A percentile compares a stretch with the other conserved stretches of the same genome.
These are phyloP conservation scores for Penicillium egyptiacum DNA, from an alignment of 495 filamentous ascomycete species.

Conservation along the genomic window DNA sequence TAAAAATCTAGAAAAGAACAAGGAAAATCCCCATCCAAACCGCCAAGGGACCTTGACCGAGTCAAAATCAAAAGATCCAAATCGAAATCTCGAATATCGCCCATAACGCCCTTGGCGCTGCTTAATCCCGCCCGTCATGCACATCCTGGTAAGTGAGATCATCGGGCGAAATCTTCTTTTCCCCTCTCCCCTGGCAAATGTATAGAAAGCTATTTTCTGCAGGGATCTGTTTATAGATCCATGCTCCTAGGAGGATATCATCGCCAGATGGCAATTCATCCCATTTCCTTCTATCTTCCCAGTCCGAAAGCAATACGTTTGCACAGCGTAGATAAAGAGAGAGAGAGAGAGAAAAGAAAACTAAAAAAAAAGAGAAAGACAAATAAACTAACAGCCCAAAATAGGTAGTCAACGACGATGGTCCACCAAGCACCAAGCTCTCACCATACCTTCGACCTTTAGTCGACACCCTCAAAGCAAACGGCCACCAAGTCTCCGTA, in stretches of 20 bases:
- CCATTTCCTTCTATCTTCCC: not conserved
- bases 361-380: constrained; percentile 11
- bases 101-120: constrained; percentile 17
- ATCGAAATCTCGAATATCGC: constrained; percentile 8
- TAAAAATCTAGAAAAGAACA: not conserved
- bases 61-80: constrained; percentile 4
- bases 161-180: not conserved
- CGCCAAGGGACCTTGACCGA: not conserved
- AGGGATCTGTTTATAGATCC: not conserved
- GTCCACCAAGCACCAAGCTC: constrained; percentile 79
- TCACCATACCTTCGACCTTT: constrained; percentile 90
- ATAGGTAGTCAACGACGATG: constrained; percentile 89
- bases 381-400: not conserved
- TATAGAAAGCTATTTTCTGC: not conserved
- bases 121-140: constrained; percentile 34
- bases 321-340: constrained; percentile 3
- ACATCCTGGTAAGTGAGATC: constrained; percentile 46
- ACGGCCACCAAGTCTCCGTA: constrained; percentile 87
- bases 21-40: not conserved
- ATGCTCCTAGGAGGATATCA: not conserved
- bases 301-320: not conserved
- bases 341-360: constrained; percentile 1
- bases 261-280: not conserved
- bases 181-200: not conserved
- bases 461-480: constrained; percentile 69